phyloP scores from a whole-genome alignment of 805 yeast genomes.

The Candida khao-thaluensis region DNA sequence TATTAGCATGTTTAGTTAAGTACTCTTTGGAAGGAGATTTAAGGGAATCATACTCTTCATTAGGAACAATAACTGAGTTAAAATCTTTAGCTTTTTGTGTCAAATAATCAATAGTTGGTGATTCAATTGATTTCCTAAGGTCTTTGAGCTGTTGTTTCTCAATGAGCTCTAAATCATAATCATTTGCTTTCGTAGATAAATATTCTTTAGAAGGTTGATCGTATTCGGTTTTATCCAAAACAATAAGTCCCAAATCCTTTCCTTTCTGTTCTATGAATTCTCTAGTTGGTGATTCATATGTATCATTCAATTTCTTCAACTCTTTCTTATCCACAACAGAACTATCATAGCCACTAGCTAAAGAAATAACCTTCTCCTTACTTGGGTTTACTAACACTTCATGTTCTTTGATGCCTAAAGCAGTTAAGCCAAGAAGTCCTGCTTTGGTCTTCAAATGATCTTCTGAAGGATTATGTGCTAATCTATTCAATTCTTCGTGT shows the following conservation, averaged over 20 bases:
- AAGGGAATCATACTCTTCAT: conserved; percentile 1
- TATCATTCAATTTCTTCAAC: conserved; percentile 7
- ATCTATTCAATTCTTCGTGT: conserved; percentile 2
- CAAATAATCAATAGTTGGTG: conserved; percentile 24
- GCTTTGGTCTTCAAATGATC: conserved; percentile 21
- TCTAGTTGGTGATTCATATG: conserved; percentile 17
- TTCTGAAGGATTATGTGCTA: conserved; percentile 7
- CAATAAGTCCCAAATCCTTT: conserved; percentile 9
- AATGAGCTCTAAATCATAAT: conserved; percentile 23
- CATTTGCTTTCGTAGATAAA: conserved; percentile 20
- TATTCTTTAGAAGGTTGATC: conserved; percentile 14
- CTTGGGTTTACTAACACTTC: conserved; percentile 10
- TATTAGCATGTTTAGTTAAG: conserved; percentile 18
- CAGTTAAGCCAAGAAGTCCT: conserved; percentile 16
- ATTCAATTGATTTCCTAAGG: conserved; percentile 13
- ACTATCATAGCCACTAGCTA: conserved; percentile 7
- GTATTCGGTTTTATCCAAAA: conserved; percentile 12
- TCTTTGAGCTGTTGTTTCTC: conserved; percentile 12
- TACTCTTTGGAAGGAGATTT: conserved; percentile 24
- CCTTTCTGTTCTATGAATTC: conserved; percentile 17
- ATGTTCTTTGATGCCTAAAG: conserved; percentile 14
- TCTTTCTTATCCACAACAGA: conserved; percentile 12
- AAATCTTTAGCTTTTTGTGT: conserved; percentile 8
- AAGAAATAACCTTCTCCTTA: conserved; percentile 3
- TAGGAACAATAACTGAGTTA: conserved; percentile 3